Percentiles rank a stretch among this genome's conserved stretches.
Conservation (phyloP, 129 eudicot genomes). For the Pittosporum tobira region DNA sequence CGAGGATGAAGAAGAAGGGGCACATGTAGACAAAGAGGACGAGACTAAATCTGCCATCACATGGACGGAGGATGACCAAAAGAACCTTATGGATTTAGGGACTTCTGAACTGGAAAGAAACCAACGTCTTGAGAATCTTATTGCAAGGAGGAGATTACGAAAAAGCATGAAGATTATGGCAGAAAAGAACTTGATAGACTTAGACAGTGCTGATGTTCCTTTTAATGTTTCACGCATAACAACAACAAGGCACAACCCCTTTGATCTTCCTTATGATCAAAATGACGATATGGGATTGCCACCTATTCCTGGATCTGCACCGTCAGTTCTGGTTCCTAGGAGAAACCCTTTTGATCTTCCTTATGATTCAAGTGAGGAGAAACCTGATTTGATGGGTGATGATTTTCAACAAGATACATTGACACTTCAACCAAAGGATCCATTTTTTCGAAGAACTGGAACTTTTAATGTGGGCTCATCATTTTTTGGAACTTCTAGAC, state of each 20-base stretch:
- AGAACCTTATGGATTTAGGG: conserved; percentile 89
- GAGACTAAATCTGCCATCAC: conserved; percentile 47
- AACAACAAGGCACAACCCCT: conserved; percentile 69
- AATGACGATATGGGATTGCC: conserved; percentile 42
- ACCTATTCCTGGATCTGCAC: conserved; percentile 93
- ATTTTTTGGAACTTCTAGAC: conserved; percentile 38
- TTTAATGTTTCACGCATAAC: conserved; percentile 70
- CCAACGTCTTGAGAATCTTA: conserved; percentile 73
- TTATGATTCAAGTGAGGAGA: conserved; percentile 85
- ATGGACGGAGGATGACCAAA: conserved; percentile 96
- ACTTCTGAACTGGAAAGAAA: conserved; percentile 84
- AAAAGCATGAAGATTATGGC: conserved; percentile 54
- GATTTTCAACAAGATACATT: conserved; percentile 59
- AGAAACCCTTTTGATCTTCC: conserved; percentile 89
- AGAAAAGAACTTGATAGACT: conserved; percentile 70
- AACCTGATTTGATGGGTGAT: conserved; percentile 64
- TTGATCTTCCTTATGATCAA: conserved; percentile 57
- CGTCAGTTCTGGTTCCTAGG: conserved; percentile 58
- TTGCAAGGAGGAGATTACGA: conserved; percentile 73
- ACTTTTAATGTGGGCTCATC: conserved; percentile 75
- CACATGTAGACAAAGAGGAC: conserved; percentile 37
- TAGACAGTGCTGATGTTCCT: conserved; percentile 56
- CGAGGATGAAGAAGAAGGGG: conserved; percentile 49
- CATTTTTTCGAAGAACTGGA: conserved; percentile 68
- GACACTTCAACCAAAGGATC: conserved; percentile 40